Evolutionary conservation across 2,329 filamentous ascomycete species (phyloP).

Genomic region (Sclerotiophoma versabilis): DNA sequence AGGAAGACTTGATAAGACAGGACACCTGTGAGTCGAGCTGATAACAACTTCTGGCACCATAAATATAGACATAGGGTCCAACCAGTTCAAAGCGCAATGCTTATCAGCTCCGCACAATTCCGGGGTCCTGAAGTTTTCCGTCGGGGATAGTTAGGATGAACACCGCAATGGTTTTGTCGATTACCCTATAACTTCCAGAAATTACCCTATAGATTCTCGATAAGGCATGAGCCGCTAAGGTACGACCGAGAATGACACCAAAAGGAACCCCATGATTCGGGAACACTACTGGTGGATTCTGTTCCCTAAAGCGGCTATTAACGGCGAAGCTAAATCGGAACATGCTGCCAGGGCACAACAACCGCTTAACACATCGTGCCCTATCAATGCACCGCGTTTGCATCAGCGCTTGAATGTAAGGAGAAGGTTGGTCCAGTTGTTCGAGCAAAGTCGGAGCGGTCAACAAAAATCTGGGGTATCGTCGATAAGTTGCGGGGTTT

Average conservation of each 20-base stretch:
- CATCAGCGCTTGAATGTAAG: conserved; percentile 23
- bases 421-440: conserved; percentile 28
- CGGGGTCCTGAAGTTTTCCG: conserved; percentile 19
- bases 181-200: conserved; percentile 45
- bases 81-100: conserved; percentile 17
- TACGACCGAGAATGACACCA: conserved; percentile 36
- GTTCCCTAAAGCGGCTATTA: conserved; percentile 43
- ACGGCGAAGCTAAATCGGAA: conserved; percentile 27
- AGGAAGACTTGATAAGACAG: conserved; percentile 6
- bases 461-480: conserved; percentile 17
- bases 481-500: conserved; percentile 27
- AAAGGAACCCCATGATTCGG: conserved; percentile 27
- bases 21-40: conserved; percentile 3
- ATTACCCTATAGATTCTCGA: conserved; percentile 47
- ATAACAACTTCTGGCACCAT: conserved; percentile 6
- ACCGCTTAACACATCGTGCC: conserved; percentile 20
- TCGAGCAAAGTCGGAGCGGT: conserved; percentile 30
- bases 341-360: conserved; percentile 30
- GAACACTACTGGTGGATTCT: conserved; percentile 30
- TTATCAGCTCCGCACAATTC: conserved; percentile 37
- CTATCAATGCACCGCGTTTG: conserved; percentile 23
- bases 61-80: conserved; percentile 4
- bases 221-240: conserved; percentile 31
- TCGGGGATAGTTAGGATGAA: conserved; percentile 16
- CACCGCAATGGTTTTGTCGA: conserved; percentile 32